phyloP scores from a whole-genome alignment of 2,329 filamentous ascomycete genomes.

The Pezicula radicicola region DNA sequence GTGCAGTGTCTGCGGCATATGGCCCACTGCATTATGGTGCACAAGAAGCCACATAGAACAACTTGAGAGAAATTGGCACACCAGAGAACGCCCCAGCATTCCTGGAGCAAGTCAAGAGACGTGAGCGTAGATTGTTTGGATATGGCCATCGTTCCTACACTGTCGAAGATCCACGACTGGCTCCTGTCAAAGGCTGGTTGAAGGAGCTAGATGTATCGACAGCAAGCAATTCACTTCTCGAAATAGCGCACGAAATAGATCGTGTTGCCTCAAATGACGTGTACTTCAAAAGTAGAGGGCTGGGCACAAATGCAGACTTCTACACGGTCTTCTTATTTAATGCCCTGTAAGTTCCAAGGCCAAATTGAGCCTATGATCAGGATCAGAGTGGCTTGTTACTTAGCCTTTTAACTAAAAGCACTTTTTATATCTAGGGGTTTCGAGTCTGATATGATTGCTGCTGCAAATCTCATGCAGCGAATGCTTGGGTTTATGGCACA shows the following conservation, averaged over 20 bases:
- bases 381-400: too few relatives aligned
- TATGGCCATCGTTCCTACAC: slow-evolving; percentile 37
- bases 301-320: slow-evolving; percentile 41
- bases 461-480: too few relatives aligned
- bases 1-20: too few relatives aligned
- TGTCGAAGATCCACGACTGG: slow-evolving; percentile 32
- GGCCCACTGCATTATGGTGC: too few relatives aligned
- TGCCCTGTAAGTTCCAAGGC: too few relatives aligned
- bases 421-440: too few relatives aligned
- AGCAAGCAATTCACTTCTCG: slow-evolving; percentile 28
- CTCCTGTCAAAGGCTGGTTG: slow-evolving; percentile 27
- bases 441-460: too few relatives aligned
- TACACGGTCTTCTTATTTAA: slow-evolving; percentile 32
- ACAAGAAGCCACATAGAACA: slow-evolving; percentile 28
- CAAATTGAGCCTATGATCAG: too few relatives aligned
- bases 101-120: slow-evolving; percentile 36
- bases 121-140: slow-evolving; percentile 39
- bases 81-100: slow-evolving; percentile 34
- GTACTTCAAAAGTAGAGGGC: slow-evolving; percentile 31
- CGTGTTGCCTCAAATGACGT: slow-evolving; percentile 30
- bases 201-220: slow-evolving; percentile 13
- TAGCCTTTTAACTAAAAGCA: too few relatives aligned
- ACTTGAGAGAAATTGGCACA: slow-evolving; percentile 33
- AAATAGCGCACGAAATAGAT: slow-evolving; percentile 34
- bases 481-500: too few relatives aligned